Conservation (phyloP, 192 early-diverging fungal species). For the Gryganskiella cystojenkinii region DNA sequence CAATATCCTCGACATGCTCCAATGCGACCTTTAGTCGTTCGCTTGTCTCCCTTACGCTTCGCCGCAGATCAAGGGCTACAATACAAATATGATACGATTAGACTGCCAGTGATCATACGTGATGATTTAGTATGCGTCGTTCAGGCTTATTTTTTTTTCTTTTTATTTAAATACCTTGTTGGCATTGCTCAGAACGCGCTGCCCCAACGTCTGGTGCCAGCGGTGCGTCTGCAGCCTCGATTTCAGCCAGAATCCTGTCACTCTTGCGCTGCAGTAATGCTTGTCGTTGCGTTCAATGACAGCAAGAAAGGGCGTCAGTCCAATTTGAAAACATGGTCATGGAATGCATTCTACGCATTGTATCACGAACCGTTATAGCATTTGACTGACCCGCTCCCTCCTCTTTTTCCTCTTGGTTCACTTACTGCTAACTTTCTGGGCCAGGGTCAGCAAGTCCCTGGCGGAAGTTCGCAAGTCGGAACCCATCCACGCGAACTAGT, state of each 20-base stretch:
- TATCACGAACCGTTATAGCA: too few species aligned
- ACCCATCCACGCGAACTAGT: conserved; percentile 17
- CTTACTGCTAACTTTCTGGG: conserved; percentile 53
- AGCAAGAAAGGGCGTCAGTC: background rate
- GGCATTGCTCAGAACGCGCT: conserved; percentile 15
- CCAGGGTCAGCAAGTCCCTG: conserved; percentile 46
- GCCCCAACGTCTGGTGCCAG: conserved; percentile 10
- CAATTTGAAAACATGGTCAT: too few species aligned
- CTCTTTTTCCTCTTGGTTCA: background rate
- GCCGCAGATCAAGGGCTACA: conserved; percentile 19
- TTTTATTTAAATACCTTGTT: conserved; percentile 20
- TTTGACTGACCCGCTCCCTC: too few species aligned
- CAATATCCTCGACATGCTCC: conserved; percentile 45
- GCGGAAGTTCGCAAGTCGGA: conserved; percentile 44
- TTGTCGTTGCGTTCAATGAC: background rate
- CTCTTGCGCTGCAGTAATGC: conserved; percentile 35
- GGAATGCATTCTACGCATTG: too few species aligned
- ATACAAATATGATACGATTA: background rate
- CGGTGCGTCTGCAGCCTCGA: conserved; percentile 9
- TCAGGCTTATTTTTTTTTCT: background rate
- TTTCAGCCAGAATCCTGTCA: conserved; percentile 25
- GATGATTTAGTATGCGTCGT: background rate
- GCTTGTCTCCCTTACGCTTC: conserved; percentile 22
- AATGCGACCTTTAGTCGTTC: conserved; percentile 25
- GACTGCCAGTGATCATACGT: background rate